A percentile compares a stretch with the other conserved stretches of the same genome.
Conservation (phyloP, 441 rosid genomes). For the Rhodomyrtus psidioides region DNA sequence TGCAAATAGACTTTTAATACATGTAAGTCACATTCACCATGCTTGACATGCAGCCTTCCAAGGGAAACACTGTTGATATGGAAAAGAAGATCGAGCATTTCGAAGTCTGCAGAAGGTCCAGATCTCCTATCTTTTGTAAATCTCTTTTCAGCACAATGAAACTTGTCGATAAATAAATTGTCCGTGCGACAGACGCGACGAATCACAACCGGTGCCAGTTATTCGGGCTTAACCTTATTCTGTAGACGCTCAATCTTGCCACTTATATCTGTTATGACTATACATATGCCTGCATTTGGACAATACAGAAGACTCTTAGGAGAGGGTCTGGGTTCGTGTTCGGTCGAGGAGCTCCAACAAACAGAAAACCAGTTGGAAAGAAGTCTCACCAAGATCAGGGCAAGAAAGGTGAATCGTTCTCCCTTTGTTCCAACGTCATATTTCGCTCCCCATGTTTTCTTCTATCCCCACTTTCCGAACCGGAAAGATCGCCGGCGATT, state of each 20-base stretch:
- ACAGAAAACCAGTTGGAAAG: conserved; percentile 1
- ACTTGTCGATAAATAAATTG: not conserved
- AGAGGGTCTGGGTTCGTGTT: not conserved
- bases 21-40: not conserved
- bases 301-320: not conserved
- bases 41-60: not conserved
- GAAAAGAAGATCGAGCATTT: not conserved
- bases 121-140: not conserved
- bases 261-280: not conserved
- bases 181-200: too few relatives aligned
- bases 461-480: not conserved
- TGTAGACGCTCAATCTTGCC: not conserved
- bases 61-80: not conserved
- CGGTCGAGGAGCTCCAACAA: not conserved
- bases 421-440: not conserved
- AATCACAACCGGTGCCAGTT: too few relatives aligned
- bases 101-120: not conserved
- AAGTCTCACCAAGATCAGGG: not conserved
- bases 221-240: not conserved
- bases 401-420: not conserved
- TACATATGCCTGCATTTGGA: not conserved
- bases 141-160: not conserved
- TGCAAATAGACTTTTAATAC: too few relatives aligned
- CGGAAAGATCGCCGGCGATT: not conserved
- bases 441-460: not conserved